phyloP scores from a whole-genome alignment of 257 asterid genomes.

The Avicennia marina region DNA sequence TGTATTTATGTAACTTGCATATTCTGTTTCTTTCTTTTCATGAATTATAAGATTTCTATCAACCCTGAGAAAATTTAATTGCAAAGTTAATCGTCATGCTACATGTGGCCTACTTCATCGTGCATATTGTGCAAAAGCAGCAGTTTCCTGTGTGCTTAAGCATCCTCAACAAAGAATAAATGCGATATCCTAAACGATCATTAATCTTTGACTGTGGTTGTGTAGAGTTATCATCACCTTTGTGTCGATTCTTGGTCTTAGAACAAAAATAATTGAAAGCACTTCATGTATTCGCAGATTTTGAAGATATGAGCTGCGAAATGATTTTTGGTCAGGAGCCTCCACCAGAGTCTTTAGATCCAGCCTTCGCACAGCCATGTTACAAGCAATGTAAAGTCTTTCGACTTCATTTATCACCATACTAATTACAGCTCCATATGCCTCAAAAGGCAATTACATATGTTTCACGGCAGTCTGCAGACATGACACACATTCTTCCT shows the following conservation, averaged over 20 bases:
- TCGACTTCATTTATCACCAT: too few relatives aligned
- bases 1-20: background rate
- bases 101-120: slow-evolving; percentile 7
- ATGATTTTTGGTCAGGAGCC: slow-evolving; percentile 88
- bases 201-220: too few relatives aligned
- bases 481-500: background rate
- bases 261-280: background rate
- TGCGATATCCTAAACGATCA: too few relatives aligned
- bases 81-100: background rate
- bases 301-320: slow-evolving; percentile 94
- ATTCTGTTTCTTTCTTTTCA: too few relatives aligned
- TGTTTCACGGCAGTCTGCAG: too few relatives aligned
- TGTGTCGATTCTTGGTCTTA: background rate
- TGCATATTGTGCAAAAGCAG: slow-evolving; percentile 12
- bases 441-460: too few relatives aligned
- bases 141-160: background rate
- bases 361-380: slow-evolving; percentile 76
- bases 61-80: background rate
- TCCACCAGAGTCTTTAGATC: slow-evolving; percentile 54
- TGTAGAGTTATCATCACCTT: too few relatives aligned
- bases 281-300: slow-evolving; percentile 43
- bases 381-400: slow-evolving; percentile 65
- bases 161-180: too few relatives aligned
- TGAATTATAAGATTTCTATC: background rate
- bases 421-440: too few relatives aligned